Evolutionary conservation across 331 rosid species (phyloP).

Genomic region (Telfairia occidentalis): DNA sequence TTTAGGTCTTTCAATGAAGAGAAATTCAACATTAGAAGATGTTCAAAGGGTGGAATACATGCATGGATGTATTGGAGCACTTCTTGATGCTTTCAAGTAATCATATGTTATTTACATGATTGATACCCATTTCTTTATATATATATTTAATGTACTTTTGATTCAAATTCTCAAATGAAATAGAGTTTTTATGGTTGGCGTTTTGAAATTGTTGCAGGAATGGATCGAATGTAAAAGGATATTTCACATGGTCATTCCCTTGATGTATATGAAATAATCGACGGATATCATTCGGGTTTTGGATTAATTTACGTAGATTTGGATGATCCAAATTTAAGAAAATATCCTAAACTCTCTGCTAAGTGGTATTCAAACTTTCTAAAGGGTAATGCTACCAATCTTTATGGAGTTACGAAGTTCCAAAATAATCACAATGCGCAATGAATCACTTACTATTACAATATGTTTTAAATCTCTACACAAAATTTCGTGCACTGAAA

Average conservation of each 20-base stretch:
- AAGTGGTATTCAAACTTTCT: constrained; percentile 46
- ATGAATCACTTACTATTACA: too few relatives aligned
- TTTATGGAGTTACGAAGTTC: neutral
- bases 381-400: constrained; percentile 2
- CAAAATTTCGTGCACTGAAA: too few relatives aligned
- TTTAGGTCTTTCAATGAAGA: constrained; percentile 32
- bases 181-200: too few relatives aligned
- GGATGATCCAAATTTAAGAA: constrained; percentile 35
- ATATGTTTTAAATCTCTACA: too few relatives aligned
- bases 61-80: constrained; percentile 24
- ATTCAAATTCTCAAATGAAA: too few relatives aligned
- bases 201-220: constrained; percentile 29
- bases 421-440: neutral
- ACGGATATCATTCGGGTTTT: constrained; percentile 20
- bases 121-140: too few relatives aligned
- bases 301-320: constrained; percentile 36
- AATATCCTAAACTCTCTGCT: constrained; percentile 49
- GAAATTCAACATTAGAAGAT: constrained; percentile 36
- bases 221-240: constrained; percentile 44
- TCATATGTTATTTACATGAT: too few relatives aligned
- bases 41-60: constrained; percentile 38
- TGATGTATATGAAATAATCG: constrained; percentile 37
- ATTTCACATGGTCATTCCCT: constrained; percentile 56
- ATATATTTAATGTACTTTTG: too few relatives aligned
- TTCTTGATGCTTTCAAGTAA: constrained; percentile 48